Evolutionary conservation across 805 yeast genomes (phyloP), one percentile per base, ranked within the genome.

Genomic region (Kuraishia hungarica): DNA sequence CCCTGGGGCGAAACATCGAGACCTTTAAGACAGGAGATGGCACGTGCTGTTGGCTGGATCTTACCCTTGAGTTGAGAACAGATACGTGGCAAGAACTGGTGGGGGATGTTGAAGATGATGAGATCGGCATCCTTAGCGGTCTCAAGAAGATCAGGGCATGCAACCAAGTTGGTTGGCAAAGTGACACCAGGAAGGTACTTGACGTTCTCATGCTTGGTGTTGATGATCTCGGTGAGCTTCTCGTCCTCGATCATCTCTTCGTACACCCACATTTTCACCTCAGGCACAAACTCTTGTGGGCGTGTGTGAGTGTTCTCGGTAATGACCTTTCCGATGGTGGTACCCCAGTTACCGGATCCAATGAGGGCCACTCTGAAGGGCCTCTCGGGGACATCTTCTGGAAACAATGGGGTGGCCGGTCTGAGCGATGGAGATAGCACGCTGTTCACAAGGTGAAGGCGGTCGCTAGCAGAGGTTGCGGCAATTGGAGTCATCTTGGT

Each of bases 321-420:
- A 26, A 91, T 85, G 50, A 93, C 90, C 71, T 94, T 93, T 59
- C 98, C 97, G 55, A 94, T 91, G 20, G 98, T 93, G 46, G 97
- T 90, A 60, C 99, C 99, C 89, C 99, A 93, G 74, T 93, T 93
- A 68, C 98, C 99, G 29, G 97, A 91, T 48, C 99, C 99, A 60
- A 94, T 84, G 55, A 91, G 89, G 48, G 91, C 77, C 49, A 86
- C 78, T 64, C 76, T 80, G 72, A 75, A 83, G 22, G 72, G 73
- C 24, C 51, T 68, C 49, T 71, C 72, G 8, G 61, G 60, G 55
- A 67, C 71, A 2, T 55, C 70, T 20, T 60, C 62, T 10, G 53
- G 61, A 17, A 64, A 67, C 55, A 65, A 11, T 19, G 20, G 23
- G 48, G 53, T 51, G 53, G 48, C 23, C 26, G 23, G 22, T 19